These are phyloP conservation scores for Cercospora sesami DNA, from an alignment of 2,329 filamentous ascomycete species.

Conservation along the genomic window DNA sequence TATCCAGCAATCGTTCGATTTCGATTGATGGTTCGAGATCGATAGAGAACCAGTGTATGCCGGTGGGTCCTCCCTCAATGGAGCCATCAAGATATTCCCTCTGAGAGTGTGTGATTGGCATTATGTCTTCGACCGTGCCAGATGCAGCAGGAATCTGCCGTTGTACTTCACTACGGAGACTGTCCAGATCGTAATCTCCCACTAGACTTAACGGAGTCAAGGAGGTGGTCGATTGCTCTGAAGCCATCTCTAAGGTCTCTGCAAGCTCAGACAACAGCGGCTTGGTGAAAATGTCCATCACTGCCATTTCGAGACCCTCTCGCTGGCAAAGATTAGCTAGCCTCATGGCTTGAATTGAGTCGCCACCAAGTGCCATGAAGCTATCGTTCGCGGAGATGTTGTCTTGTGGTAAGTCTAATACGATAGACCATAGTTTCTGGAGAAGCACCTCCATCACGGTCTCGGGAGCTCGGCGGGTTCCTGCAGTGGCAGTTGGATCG, in stretches of 20 bases:
- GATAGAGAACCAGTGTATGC: slow-evolving; percentile 1
- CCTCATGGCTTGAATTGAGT: slow-evolving; percentile 19
- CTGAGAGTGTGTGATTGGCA: slow-evolving; percentile 4
- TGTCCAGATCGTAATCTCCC: background rate
- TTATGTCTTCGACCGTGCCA: background rate
- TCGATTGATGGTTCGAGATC: background rate
- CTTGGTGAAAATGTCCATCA: slow-evolving; percentile 42
- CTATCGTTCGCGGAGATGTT: slow-evolving; percentile 35
- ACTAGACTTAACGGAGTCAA: background rate
- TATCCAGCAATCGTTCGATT: background rate
- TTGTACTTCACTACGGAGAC: background rate
- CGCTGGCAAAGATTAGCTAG: slow-evolving; percentile 4
- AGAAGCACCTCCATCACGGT: slow-evolving; percentile 11
- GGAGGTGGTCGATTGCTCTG: background rate
- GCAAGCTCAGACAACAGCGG: slow-evolving; percentile 10
- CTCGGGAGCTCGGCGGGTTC: background rate
- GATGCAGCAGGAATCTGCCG: background rate
- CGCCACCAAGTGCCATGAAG: slow-evolving; percentile 49
- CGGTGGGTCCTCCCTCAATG: background rate
- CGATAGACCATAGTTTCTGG: slow-evolving; percentile 23
- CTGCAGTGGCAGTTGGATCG: background rate
- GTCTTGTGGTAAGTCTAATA: slow-evolving; percentile 21
- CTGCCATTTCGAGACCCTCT: background rate
- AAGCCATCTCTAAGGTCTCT: background rate
- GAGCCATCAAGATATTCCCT: slow-evolving; percentile 2